phyloP scores from a whole-genome alignment of 352 stramenopile genomes.

The Pseudoperonospora humuli region DNA sequence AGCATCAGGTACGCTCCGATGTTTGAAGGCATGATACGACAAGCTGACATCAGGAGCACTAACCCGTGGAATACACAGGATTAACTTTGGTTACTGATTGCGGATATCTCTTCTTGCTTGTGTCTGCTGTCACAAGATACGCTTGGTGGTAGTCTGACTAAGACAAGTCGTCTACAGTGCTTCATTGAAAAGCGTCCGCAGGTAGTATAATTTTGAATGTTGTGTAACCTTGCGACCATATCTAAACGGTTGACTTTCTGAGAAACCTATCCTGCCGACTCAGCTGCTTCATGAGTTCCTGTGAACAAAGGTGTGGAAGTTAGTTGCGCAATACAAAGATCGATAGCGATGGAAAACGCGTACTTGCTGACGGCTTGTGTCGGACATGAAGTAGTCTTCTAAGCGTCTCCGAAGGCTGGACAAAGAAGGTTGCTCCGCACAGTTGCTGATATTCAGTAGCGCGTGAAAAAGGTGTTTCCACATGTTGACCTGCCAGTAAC shows the following conservation, averaged over 20 bases:
- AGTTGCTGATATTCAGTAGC: conserved; percentile 68
- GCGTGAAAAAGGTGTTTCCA: conserved; percentile 65
- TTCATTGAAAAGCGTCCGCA: not conserved
- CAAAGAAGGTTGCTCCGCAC: conserved; percentile 56
- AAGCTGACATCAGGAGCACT: conserved; percentile 17
- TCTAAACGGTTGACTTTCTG: conserved; percentile 29
- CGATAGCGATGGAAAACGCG: not conserved
- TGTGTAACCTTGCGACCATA: not conserved
- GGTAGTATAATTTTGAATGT: not conserved
- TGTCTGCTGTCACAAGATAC: conserved; percentile 6
- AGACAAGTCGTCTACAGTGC: not conserved
- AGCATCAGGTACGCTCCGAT: conserved; percentile 20
- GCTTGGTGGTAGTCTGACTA: too few species aligned
- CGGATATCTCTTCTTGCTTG: conserved; percentile 17
- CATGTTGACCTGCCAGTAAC: conserved; percentile 73
- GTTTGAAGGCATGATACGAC: conserved; percentile 13
- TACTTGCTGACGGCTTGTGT: conserved; percentile 41
- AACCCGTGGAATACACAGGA: conserved; percentile 32
- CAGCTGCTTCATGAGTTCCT: conserved; percentile 55
- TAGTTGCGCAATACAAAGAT: not conserved
- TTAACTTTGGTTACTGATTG: conserved; percentile 28
- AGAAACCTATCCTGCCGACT: conserved; percentile 48
- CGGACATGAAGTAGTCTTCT: conserved; percentile 46
- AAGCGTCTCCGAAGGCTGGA: conserved; percentile 30
- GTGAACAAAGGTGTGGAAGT: conserved; percentile 1